Conservation (phyloP, 2,329 filamentous ascomycete species). For the Fusarium pininemorale region DNA sequence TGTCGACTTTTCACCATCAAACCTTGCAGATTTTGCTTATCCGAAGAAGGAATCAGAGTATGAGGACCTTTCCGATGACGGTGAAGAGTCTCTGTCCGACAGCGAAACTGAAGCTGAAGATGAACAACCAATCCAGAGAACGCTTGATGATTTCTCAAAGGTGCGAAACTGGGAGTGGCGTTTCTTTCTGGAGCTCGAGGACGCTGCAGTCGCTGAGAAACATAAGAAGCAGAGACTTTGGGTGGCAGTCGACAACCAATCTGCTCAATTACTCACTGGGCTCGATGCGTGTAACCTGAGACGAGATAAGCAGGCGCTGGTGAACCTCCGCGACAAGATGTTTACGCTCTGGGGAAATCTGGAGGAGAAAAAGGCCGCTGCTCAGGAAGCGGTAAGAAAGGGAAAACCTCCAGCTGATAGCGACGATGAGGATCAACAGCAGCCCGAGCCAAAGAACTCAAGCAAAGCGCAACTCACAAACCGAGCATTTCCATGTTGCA, state of each 20-base stretch:
- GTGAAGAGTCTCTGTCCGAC: conserved; percentile 26
- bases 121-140: conserved; percentile 25
- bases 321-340: conserved; percentile 71
- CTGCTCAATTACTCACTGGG: conserved; percentile 58
- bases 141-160: conserved; percentile 35
- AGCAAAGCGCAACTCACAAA: conserved; percentile 53
- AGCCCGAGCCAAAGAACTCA: not conserved
- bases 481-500: conserved; percentile 73
- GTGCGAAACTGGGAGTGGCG: conserved; percentile 78
- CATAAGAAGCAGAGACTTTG: conserved; percentile 64
- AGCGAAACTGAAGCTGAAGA: conserved; percentile 21
- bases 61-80: conserved; percentile 59
- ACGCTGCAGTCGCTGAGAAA: conserved; percentile 55
- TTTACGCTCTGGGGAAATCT: conserved; percentile 88
- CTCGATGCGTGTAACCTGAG: conserved; percentile 66
- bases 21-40: conserved; percentile 75
- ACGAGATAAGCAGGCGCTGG: conserved; percentile 58
- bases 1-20: conserved; percentile 79
- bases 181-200: conserved; percentile 82
- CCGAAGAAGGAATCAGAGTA: conserved; percentile 56
- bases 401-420: conserved; percentile 52
- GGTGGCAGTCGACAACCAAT: conserved; percentile 71
- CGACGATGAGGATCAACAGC: conserved; percentile 42
- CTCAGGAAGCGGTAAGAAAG: conserved; percentile 39
- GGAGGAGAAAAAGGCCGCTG: conserved; percentile 63